Conservation (phyloP, 2,329 filamentous ascomycete species). For the Epichloe hybrida region DNA sequence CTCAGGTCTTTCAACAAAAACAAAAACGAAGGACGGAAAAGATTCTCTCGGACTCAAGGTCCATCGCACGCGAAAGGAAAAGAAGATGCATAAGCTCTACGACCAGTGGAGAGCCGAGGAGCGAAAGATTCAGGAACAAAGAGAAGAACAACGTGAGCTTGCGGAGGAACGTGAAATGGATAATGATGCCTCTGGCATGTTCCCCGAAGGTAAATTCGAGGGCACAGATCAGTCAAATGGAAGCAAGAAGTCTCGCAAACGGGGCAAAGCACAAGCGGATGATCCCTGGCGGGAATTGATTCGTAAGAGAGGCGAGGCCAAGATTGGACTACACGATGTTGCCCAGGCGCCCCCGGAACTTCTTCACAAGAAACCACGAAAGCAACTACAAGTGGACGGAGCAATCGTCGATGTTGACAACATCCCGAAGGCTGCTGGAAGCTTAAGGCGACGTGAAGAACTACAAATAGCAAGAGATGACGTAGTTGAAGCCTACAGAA, state of each 20-base stretch:
- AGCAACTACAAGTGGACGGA: conserved; percentile 21
- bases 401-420: conserved; percentile 22
- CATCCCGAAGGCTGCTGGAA: conserved; percentile 25
- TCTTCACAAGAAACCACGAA: conserved; percentile 37
- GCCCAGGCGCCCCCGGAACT: conserved; percentile 66
- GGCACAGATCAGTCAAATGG: conserved; percentile 27
- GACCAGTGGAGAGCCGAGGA: conserved; percentile 64
- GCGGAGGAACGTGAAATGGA: conserved; percentile 51
- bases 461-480: conserved; percentile 22
- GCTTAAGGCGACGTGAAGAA: conserved; percentile 26
- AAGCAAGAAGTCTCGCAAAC: conserved; percentile 15
- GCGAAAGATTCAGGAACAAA: conserved; percentile 45
- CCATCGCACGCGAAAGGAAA: conserved; percentile 69
- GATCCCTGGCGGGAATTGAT: conserved; percentile 71
- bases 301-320: conserved; percentile 45
- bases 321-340: conserved; percentile 41
- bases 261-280: conserved; percentile 39
- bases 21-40: conserved; percentile 40
- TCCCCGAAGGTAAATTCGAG: conserved; percentile 21
- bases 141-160: conserved; percentile 51
- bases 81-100: conserved; percentile 67
- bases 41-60: conserved; percentile 53
- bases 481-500: conserved; percentile 25
- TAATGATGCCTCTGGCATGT: conserved; percentile 36
- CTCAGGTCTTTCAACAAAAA: conserved; percentile 52